Evolutionary conservation across 306 rosid species (phyloP), one percentile per base, ranked within the genome.

Genomic region (Rosa lucieae): DNA sequence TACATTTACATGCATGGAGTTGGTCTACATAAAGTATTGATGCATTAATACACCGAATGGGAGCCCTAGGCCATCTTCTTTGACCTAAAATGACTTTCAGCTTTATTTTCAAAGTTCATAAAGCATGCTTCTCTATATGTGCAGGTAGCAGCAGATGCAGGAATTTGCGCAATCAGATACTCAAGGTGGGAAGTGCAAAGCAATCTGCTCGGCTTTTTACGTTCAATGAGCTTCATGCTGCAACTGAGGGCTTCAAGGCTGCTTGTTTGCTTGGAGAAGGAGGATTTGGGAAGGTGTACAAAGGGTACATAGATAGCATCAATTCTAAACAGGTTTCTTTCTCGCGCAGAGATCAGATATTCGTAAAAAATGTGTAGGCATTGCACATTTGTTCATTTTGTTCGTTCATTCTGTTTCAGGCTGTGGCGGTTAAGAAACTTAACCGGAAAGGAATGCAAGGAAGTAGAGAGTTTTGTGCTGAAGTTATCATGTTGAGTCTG

Each of bases 401-500:
- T 70, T 49, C 42, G n/a, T 58, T 56, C 10, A 14, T 74, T 74
- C 6, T 77, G 67, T 79, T 81, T 52, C 85, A 92, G 96, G 77
- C 51, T 14, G 97, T 90, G 67, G 92, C 97, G 17, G 89, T 90
- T 39, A 92, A 92, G 83, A 81, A 80, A 76, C 87, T 92, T 5
- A 85, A 89, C 74, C 76, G 91, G 67, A 71, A 81, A n/a, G 93
- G 92, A 74, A 20, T 72, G 29, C 96, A 92, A 79, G 97, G 96
- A 78, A 86, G 86, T 37, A 79, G 92, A 72, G 97, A 92, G 80
- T 92, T 92, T 61, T 82, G 89, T 20, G 78, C 90, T 10, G 97
- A 92, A 81, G 89, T 92, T 59, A 77, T 90, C 78, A 88, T 88
- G 91, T 48, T 90, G 68, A 92, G 96, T 67, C 83, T 89, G 83